Evolutionary conservation across 2,329 filamentous ascomycete genomes (phyloP), one percentile per base, ranked within the genome.

Genomic region (Diaporthe batatas): DNA sequence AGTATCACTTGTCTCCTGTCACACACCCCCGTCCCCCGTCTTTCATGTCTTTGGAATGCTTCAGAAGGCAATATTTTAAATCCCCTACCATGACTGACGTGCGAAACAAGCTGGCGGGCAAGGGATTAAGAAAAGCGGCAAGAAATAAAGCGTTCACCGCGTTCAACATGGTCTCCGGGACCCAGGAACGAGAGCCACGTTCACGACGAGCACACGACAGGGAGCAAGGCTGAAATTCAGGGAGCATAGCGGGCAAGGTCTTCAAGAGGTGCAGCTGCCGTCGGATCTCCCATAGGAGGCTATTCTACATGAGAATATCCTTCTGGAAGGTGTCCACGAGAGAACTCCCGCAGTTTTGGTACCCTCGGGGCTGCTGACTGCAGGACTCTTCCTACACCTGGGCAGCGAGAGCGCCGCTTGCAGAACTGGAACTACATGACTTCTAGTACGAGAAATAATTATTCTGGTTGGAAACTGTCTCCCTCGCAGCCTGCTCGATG

Each of bases 41-140:
- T n/a, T n/a, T n/a, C n/a, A 29, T 29, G 29, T 29, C 5, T 29
- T 29, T 29, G 5, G 29, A 29, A 29, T 29, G 29, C 29, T 29
- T 29, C 29, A 29, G 29, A 29, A 29, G 2, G 29, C 29, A 29
- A 29, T 5, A 29, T 29, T 29, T 29, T 29, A 29, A 5, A 29
- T 29, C 29, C 29, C 5, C 29, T 29, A 29, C 29, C 29, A 29
- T 29, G 29, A 5, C 29, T 29, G 5, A 29, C 29, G 29, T 5
- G n/a, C n/a, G n/a, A n/a, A n/a, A n/a, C n/a, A n/a, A 29, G 29
- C 16, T 1, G 16, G 39, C 5, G 39, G 39, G 14, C 39, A 42
- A 97, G 85, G 95, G 10, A 51, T 98, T 87, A 98, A 98, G 92
- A 98, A 98, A 91, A 96, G 93, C 75, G 95, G 95, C 84, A 98